Base-by-base conservation (phyloP, 805 yeast genomes). In the Candida argentea region DNA sequence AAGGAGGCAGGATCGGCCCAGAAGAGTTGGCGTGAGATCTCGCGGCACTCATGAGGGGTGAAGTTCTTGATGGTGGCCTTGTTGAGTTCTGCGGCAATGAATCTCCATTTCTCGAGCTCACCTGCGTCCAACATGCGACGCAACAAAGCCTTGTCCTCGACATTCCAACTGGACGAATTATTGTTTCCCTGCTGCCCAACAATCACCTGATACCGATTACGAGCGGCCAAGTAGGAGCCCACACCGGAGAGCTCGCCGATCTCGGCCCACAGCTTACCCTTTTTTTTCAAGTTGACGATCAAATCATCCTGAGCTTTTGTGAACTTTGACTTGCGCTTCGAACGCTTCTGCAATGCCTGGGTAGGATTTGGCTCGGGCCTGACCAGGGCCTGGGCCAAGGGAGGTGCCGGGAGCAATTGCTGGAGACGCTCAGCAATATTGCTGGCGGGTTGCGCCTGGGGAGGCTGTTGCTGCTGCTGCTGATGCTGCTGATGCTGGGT, bases 121-220 rank as follows among this genome's bases (percentile, higher is more conserved):
- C 79, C 85, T 24, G 69, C 75, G 43, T 80, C 87, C 6, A 79
- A 50, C n/a, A 73, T 38, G 11, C 46, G 46, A 39, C 67, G 73
- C 22, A 80, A 52, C 13, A 60, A 58, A 16, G 50, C 34, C 5
- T 70, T 64, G 48, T 78, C 85, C 10, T 68, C 71, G 1, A 57
- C 40, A 6, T 68, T 71, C 78, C 85, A 78, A 17, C 70, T 67
- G 14, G 73, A 67, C 1, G 74, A 65, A 8, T 80, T 81, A 19
- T 81, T 79, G 35, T 58, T 58, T 3, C 89, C 89, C 42, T 80
- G 89, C 46, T 80, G 89, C 4, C 91, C 91, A 38, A 81, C 78
- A 26, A 80, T 62, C 4, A 80, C 89, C 50, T 80, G 89, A 42
- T 81, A 81, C 33, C 89, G 55, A 45, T 80, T 80, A 32, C 89